Evolutionary conservation across 108 stramenopile genomes (phyloP).

Genomic region (Cyclotella distinguenda): DNA sequence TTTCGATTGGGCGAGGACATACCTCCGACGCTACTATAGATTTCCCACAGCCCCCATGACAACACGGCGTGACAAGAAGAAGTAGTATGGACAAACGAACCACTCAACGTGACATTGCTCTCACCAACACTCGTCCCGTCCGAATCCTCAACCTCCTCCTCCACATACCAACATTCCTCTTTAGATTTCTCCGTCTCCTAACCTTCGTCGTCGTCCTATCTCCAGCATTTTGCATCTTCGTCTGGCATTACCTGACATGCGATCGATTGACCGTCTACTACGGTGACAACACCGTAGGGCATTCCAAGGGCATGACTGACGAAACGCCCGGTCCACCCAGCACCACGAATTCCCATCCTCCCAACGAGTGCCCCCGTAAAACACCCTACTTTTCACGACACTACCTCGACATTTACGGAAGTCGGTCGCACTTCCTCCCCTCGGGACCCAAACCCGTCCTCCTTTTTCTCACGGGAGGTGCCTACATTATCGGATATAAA

Average conservation of each 20-base stretch:
- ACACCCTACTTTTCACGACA: conserved; percentile 17
- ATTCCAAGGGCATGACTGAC: conserved; percentile 9
- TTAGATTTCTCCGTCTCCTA: conserved; percentile 41
- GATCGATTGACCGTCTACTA: conserved; percentile 48
- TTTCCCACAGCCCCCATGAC: too few relatives aligned
- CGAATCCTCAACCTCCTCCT: conserved; percentile 5
- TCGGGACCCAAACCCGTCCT: conserved; percentile 47
- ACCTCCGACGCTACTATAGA: too few relatives aligned
- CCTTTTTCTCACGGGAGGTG: conserved; percentile 70
- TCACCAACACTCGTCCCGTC: not conserved
- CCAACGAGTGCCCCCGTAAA: not conserved
- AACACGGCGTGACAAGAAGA: too few relatives aligned
- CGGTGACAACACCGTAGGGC: not conserved
- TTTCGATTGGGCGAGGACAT: too few relatives aligned
- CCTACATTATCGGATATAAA: conserved; percentile 83
- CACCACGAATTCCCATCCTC: not conserved
- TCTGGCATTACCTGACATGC: conserved; percentile 56
- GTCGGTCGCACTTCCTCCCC: conserved; percentile 3
- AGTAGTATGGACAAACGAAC: too few relatives aligned
- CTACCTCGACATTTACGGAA: conserved; percentile 43
- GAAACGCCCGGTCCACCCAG: conserved; percentile 2
- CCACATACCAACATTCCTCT: conserved; percentile 26
- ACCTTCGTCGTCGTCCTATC: conserved; percentile 48
- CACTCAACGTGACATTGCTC: too few relatives aligned
- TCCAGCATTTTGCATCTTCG: conserved; percentile 60